phyloP scores from a whole-genome alignment of 2,329 filamentous ascomycete genomes.

The Ceratocystis eucalypticola region DNA sequence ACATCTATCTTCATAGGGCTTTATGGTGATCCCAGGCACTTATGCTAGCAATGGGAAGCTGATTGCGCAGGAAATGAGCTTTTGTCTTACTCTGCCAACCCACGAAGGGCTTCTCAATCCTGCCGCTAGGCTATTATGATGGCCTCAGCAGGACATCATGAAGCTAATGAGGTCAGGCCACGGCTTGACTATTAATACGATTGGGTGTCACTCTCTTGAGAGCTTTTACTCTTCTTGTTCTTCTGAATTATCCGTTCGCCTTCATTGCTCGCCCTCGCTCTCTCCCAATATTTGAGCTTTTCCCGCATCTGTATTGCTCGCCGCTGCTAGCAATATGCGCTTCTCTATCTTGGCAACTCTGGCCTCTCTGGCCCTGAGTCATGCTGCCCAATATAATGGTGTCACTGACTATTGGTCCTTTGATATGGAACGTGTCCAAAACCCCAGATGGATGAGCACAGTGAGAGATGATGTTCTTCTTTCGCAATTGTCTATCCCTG shows the following conservation, averaged over 20 bases:
- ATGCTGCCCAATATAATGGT: not conserved
- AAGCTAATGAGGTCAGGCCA: conserved; percentile 23
- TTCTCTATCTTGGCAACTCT: not conserved
- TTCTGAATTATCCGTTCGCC: not conserved
- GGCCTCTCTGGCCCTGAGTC: not conserved
- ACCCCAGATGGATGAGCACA: conserved; percentile 32
- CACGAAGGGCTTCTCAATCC: conserved; percentile 21
- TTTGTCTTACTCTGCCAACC: too few species aligned
- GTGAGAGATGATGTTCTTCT: conserved; percentile 31
- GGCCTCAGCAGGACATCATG: conserved; percentile 34
- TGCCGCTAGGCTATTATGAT: conserved; percentile 33
- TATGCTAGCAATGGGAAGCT: not conserved
- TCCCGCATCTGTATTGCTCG: not conserved
- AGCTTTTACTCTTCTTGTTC: not conserved
- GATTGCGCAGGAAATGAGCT: too few species aligned
- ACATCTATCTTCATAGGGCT: not conserved
- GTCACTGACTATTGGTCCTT: conserved; percentile 26
- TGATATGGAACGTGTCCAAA: conserved; percentile 27
- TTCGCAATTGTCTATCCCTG: conserved; percentile 35
- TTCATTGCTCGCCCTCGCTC: not conserved
- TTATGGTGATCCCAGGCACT: not conserved
- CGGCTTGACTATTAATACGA: not conserved
- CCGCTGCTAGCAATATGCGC: not conserved
- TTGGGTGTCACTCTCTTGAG: not conserved
- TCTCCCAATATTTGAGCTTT: not conserved